These are phyloP conservation scores for Thermothielavioides terrestris DNA, from an alignment of 495 filamentous ascomycete genomes.

Conservation along the genomic window DNA sequence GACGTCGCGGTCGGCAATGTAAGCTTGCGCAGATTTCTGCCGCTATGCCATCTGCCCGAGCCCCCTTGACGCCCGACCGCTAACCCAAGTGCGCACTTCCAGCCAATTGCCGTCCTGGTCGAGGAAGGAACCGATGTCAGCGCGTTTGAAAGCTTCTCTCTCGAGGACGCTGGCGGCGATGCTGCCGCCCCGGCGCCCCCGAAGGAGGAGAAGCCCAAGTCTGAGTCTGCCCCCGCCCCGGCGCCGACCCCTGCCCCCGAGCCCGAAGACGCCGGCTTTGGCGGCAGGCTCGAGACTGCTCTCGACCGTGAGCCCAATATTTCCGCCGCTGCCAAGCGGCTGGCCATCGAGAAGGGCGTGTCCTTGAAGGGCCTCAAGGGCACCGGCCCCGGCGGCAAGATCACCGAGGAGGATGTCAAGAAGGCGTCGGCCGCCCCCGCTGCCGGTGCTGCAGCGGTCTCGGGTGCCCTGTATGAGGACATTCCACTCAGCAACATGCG, in stretches of 20 bases:
- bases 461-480: slow-evolving; percentile 69
- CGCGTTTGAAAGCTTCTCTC: slow-evolving; percentile 78
- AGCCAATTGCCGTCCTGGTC: slow-evolving; percentile 95
- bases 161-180: slow-evolving; percentile 84
- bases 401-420: slow-evolving; percentile 89
- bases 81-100: slow-evolving; percentile 12
- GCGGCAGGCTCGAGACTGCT: slow-evolving; percentile 70
- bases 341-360: slow-evolving; percentile 82
- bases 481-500: slow-evolving; percentile 85
- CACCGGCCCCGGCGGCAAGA: slow-evolving; percentile 73
- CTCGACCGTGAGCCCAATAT: slow-evolving; percentile 71
- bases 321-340: slow-evolving; percentile 64
- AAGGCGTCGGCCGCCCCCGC: slow-evolving; percentile 46
- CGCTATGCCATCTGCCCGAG: slow-evolving; percentile 1
- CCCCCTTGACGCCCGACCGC: slow-evolving; percentile 8
- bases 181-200: slow-evolving; percentile 50
- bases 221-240: slow-evolving; percentile 52
- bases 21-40: slow-evolving; percentile 39
- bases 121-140: slow-evolving; percentile 81
- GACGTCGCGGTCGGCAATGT: slow-evolving; percentile 93
- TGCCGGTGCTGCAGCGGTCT: slow-evolving; percentile 37
- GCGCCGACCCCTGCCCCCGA: slow-evolving; percentile 50
- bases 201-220: slow-evolving; percentile 47
- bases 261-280: slow-evolving; percentile 63
- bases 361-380: slow-evolving; percentile 75